Evolutionary conservation across 1,284 basidiomycete species (phyloP).

Genomic region (Apiotrichum porosum): DNA sequence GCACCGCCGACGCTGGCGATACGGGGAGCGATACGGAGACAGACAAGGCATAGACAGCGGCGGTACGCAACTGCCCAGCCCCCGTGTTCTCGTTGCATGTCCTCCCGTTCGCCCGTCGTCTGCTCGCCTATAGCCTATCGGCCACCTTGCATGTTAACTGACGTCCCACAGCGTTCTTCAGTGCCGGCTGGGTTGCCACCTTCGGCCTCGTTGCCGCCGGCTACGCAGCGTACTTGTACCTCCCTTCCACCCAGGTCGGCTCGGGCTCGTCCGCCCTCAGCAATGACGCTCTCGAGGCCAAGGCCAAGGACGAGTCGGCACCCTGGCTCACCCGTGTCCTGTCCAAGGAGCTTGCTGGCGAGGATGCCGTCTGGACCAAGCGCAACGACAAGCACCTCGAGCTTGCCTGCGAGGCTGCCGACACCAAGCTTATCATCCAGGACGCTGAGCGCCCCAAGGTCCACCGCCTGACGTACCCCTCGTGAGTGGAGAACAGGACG

Average conservation of each 20-base stretch:
- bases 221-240: constrained; percentile 36
- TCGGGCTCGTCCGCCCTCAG: constrained; percentile 28
- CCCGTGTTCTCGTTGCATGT: too few relatives aligned
- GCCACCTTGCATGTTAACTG: too few relatives aligned
- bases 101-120: too few relatives aligned
- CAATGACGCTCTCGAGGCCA: constrained; percentile 25
- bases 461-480: constrained; percentile 45
- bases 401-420: constrained; percentile 43
- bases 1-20: too few relatives aligned
- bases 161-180: constrained; percentile 40
- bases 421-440: constrained; percentile 49
- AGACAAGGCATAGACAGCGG: neutral
- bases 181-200: constrained; percentile 41
- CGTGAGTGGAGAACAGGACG: constrained; percentile 32
- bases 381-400: constrained; percentile 49
- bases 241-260: constrained; percentile 33
- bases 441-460: constrained; percentile 49
- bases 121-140: too few relatives aligned
- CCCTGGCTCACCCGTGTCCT: constrained; percentile 46
- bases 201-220: constrained; percentile 23
- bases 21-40: neutral
- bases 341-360: constrained; percentile 32
- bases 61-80: too few relatives aligned
- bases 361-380: constrained; percentile 34
- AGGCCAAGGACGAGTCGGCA: constrained; percentile 13